Conservation (phyloP, 345 rosid species). For the Mallotus nudiflorus region DNA sequence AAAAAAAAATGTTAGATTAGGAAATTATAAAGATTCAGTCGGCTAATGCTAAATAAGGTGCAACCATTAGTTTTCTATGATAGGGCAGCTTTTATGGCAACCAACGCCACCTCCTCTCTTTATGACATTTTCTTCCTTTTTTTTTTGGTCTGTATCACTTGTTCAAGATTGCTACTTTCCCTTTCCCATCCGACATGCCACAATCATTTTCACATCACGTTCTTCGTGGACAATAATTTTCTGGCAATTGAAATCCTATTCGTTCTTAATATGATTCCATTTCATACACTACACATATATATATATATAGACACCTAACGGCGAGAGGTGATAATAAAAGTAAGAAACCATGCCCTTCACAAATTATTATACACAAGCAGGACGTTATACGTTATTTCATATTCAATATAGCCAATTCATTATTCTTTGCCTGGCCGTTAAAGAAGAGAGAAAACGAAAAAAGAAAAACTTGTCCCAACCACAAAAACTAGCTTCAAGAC, state of each 20-base stretch:
- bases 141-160: not conserved
- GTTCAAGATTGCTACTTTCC: not conserved
- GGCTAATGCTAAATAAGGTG: not conserved
- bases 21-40: not conserved
- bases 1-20: not conserved
- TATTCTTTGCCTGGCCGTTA: too few species aligned
- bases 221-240: too few species aligned
- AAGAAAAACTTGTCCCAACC: too few species aligned
- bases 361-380: too few species aligned
- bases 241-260: too few species aligned
- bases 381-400: too few species aligned
- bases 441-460: too few species aligned
- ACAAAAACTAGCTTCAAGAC: too few species aligned
- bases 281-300: too few species aligned
- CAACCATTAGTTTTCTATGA: not conserved
- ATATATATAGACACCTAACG: not conserved
- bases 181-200: not conserved
- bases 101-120: not conserved
- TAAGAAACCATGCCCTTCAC: too few species aligned
- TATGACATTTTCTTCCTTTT: not conserved
- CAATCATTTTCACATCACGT: not conserved
- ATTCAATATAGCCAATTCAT: too few species aligned
- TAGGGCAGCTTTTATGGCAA: constrained; percentile 12
- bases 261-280: too few species aligned
- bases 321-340: not conserved